Evolutionary conservation across 2,329 filamentous ascomycete species (phyloP), one percentile per base, ranked within the genome.

Genomic region (Paracamarosporium sp.): DNA sequence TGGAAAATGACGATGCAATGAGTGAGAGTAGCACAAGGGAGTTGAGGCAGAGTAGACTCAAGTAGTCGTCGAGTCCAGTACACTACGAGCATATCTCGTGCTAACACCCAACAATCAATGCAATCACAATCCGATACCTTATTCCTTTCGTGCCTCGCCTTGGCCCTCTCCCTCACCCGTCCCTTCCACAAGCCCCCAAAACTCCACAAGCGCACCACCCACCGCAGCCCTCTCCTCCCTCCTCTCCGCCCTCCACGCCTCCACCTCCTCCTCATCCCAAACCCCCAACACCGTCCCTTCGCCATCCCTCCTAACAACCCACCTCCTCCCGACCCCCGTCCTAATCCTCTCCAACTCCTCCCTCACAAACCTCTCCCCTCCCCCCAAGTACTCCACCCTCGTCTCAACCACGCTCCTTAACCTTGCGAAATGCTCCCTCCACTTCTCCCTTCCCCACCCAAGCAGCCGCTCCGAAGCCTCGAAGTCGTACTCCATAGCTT

Each of bases 211-310:
- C n/a, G 38, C 38, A 20, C 20, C 20, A n/a, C 13, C n/a, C n/a
- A 11, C 17, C n/a, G 6, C 5, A n/a, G 38, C 20, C 13, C 38
- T 20, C 5, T 41, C 38, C 13, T 4, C 17, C 6, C n/a, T n/a
- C n/a, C 20, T 24, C 13, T 41, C 20, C 13, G 4, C 13, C 15
- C 20, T 24, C 38, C 38, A 41, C 38, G 17, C n/a, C 5, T 41
- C 38, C 6, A 20, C 5, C 38, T 22, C 38, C 5, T 24, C 61
- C 67, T n/a, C 63, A 69, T 9, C 64, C 20, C 15, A 41, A 3
- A 41, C 20, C 12, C 8, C 38, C 6, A 41, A 7, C 22, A 17
- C 22, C 41, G 22, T 27, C 25, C 41, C 41, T 4, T 28, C 41
- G 22, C 25, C 6, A 27, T 28, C 22, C 41, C 12, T 17, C 25